Evolutionary conservation across 139 green algal genomes (phyloP).

Genomic region (Pseudopediastrum boryanum): DNA sequence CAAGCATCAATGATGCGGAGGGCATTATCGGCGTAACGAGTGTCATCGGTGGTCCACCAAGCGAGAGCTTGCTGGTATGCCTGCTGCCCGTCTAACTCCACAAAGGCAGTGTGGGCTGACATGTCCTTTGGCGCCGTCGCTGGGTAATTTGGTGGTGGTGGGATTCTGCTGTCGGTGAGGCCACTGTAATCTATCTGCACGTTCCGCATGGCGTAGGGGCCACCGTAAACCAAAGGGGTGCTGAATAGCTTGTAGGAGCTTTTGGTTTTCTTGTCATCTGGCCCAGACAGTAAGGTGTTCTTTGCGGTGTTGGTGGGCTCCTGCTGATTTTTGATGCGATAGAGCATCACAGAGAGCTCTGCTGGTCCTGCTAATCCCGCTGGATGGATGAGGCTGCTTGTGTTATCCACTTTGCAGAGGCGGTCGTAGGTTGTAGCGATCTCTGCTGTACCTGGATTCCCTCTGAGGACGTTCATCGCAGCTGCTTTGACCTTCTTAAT

Average conservation of each 20-base stretch:
- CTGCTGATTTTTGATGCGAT: background rate
- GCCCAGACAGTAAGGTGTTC: slow-evolving; percentile 8
- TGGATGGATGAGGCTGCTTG: slow-evolving; percentile 27
- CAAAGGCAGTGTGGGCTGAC: background rate
- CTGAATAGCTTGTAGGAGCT: no score
- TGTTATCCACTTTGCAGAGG: background rate
- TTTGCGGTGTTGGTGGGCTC: background rate
- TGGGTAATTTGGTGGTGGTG: no score
- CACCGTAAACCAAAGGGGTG: slow-evolving; percentile 8
- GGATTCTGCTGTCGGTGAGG: no score
- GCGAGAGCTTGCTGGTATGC: slow-evolving; percentile 10
- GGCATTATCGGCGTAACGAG: background rate
- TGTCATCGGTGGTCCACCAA: background rate
- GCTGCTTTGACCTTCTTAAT: slow-evolving; percentile 15
- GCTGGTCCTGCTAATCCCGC: slow-evolving; percentile 4
- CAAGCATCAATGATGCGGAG: slow-evolving; percentile 10
- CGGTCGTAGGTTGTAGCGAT: slow-evolving; percentile 18
- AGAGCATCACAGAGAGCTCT: slow-evolving; percentile 22
- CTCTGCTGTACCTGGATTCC: background rate
- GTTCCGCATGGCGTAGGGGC: background rate
- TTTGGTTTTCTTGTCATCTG: background rate
- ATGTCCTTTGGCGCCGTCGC: no score
- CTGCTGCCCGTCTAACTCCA: slow-evolving; percentile 21
- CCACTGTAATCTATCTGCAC: background rate
- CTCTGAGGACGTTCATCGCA: slow-evolving; percentile 7